phyloP scores from a whole-genome alignment of 1,284 basidiomycete genomes.

The Leucoagaricus sp. region DNA sequence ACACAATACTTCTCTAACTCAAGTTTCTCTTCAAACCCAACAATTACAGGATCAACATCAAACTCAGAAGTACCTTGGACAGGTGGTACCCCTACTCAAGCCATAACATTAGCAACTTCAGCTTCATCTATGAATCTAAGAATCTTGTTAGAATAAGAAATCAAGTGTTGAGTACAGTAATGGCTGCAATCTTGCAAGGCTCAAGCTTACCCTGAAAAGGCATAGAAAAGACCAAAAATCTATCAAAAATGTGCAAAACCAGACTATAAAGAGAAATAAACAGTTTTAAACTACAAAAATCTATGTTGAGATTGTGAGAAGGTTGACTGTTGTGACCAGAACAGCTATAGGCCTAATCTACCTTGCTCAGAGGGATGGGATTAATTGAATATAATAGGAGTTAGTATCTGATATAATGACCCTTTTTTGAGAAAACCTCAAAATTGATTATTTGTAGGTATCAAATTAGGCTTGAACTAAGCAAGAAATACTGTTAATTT shows the following conservation, averaged over 20 bases:
- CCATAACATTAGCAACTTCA: too few relatives aligned
- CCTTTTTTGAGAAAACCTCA: neutral
- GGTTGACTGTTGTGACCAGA: conserved; percentile 62
- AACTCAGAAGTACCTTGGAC: neutral
- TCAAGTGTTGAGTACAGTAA: neutral
- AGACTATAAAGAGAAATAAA: neutral
- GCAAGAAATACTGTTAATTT: neutral
- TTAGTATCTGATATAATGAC: neutral
- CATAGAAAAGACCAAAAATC: neutral
- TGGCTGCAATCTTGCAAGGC: neutral
- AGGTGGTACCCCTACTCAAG: too few relatives aligned
- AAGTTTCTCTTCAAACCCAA: neutral
- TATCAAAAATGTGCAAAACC: conserved; percentile 3
- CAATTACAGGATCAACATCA: neutral
- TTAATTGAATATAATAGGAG: neutral
- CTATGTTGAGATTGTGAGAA: conserved; percentile 70
- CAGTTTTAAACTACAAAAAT: conserved; percentile 43
- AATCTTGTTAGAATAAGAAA: neutral
- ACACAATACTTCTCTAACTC: neutral
- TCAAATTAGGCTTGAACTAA: neutral
- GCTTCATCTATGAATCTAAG: too few relatives aligned
- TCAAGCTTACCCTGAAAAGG: neutral
- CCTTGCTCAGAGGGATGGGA: conserved; percentile 57
- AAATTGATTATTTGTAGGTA: neutral
- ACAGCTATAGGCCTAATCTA: conserved; percentile 64